Base-by-base conservation (phyloP, 257 asterid genomes). In the Plectranthus barbatus region DNA sequence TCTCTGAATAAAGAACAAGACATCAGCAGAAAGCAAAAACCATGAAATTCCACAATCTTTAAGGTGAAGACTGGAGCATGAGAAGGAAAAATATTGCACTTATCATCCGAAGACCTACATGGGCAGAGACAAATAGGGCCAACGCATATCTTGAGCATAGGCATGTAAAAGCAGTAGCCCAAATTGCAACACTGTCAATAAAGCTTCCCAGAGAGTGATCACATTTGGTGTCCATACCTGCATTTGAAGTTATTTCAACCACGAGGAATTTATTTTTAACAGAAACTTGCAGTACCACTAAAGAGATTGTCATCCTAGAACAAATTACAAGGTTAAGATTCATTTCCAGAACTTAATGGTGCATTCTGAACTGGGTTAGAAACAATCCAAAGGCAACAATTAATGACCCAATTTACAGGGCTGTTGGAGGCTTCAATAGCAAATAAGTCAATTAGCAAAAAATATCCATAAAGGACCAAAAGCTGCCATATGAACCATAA, bases 91-190 rank as follows among this genome's bases (percentile, higher is more conserved):
- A 36, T 47, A 69, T 26, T 26, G 3, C 2, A 26, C 31, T 26
- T 2, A 5, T 47, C 31, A 67, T 73, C 66, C 34, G 45, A 74
- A 62, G 67, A 67, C 98, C 21, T 89, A 92, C 99, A 89, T 11
- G 6, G 97, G 99, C 73, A 89, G 77, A 68, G 99, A 92, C 72
- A 92, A 41, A 72, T 85, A 92, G 26, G 99, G 95, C 95, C 95
- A 88, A 53, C 86, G 93, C 85, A 77, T 92, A 69, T 92, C 97
- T 65, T 92, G 99, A 36, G 88, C 97, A 79, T 92, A 92, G 42
- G 96, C 99, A 75, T 92, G 99, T 41, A 82, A 56, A 45, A 92
- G 82, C 75, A 92, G 79, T 56, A 89, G 51, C 48, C 97, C 99
- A 68, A 51, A 89, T 67, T 92, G 99, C 77, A 89, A 77, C 65